Evolutionary conservation across 2,329 filamentous ascomycete genomes (phyloP).

Genomic region (Nannizziopsis arthrosporioides): DNA sequence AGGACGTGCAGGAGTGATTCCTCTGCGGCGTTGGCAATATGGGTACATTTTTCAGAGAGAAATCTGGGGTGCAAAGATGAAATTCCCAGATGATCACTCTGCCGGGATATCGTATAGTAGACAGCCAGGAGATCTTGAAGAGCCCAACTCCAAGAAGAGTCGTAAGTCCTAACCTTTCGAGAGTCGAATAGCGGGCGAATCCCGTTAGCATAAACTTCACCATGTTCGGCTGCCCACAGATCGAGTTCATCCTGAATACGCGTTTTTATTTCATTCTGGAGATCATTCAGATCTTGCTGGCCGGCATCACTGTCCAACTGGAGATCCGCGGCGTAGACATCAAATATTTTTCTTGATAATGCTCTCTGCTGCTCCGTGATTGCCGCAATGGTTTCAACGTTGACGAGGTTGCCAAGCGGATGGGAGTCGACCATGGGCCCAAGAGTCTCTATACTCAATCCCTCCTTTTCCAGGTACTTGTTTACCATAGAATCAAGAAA

Average conservation of each 20-base stretch:
- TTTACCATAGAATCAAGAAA: conserved; percentile 19
- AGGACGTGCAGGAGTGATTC: background rate
- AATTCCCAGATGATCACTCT: background rate
- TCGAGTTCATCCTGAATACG: conserved; percentile 17
- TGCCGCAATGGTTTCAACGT: no score
- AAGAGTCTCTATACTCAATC: conserved; percentile 1
- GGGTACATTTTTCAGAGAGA: background rate
- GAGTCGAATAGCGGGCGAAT: conserved; percentile 24
- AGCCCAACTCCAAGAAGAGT: conserved; percentile 31
- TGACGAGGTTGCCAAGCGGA: no score
- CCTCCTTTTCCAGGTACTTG: conserved; percentile 15
- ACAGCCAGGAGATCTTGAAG: conserved; percentile 19
- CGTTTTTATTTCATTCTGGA: background rate
- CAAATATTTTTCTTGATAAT: no score
- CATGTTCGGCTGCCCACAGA: conserved; percentile 23
- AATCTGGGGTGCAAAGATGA: background rate
- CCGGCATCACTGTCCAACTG: background rate
- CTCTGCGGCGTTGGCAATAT: background rate
- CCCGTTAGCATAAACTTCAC: conserved; percentile 22
- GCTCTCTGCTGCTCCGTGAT: no score
- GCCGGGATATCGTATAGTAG: conserved; percentile 3
- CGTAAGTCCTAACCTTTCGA: conserved; percentile 21
- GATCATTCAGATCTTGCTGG: background rate
- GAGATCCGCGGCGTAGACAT: background rate
- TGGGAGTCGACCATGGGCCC: no score